Base-by-base conservation (phyloP, 768 basidiomycete genomes). In the Goffeauzyma gilvescens region DNA sequence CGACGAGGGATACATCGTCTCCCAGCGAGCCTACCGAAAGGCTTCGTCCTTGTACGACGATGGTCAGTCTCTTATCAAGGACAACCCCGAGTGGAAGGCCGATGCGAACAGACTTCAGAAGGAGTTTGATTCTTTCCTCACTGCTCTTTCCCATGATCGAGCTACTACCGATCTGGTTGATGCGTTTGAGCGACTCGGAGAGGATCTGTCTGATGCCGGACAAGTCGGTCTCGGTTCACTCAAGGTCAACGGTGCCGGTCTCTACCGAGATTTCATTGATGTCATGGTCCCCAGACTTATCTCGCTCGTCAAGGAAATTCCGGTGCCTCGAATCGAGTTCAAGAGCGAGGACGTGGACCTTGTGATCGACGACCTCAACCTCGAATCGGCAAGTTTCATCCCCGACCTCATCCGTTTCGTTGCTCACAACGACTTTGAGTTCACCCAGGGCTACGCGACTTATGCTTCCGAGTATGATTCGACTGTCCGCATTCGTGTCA, bases 371-470 rank as follows among this genome's bases (percentile, higher is more conserved):
- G 62, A 66, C 53, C 49, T 66, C 45, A 50, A 49, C 23, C 57
- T 67, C 52, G 59, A 63, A 47, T 62, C 65, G 4, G 62, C 56
- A 2, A 62, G 60, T 3, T 67, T 67, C 58, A 59, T 67, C 44
- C 66, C 66, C 36, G 63, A 65, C 47, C 59, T 58, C 6, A 63
- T 65, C 48, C 56, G 61, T 31, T 56, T 67, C 46, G 56, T 64
- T 33, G 53, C 55, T 21, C 60, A 64, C 55, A 58, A 64, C 52
- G 66, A 67, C 51, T 51, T 65, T 22, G 55, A 54, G 18, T 60
- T 63, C 50, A 61, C 60, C 34, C 62, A 58, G 48, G 66, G 66
- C 17, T 67, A 65, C 57, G 66, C 66, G 7, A 63, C 65, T 1
- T 66, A 65, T 51, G 59, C 63, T 3, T 60, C 63, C 34, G 63